phyloP scores from a whole-genome alignment of 108 stramenopile genomes.

The Seminavis robusta region DNA sequence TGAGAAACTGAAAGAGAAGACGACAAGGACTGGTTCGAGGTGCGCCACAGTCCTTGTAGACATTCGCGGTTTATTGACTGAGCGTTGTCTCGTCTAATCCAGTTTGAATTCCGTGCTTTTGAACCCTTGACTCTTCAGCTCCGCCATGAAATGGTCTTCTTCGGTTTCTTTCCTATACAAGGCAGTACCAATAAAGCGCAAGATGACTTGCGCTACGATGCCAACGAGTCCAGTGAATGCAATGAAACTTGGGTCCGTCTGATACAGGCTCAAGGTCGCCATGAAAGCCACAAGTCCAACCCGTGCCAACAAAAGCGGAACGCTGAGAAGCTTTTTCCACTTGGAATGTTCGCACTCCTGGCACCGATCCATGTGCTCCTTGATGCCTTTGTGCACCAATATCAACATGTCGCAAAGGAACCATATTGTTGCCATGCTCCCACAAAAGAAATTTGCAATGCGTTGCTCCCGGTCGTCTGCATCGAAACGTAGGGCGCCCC shows the following conservation, averaged over 20 bases:
- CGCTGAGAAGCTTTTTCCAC: neutral
- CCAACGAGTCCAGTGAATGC: constrained; percentile 16
- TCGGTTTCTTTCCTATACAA: constrained; percentile 12
- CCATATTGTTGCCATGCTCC: constrained; percentile 32
- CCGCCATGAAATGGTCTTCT: no score
- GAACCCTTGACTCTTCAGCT: no score
- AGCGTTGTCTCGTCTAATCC: no score
- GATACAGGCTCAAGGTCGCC: constrained; percentile 29
- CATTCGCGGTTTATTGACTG: no score
- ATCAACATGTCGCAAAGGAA: constrained; percentile 38
- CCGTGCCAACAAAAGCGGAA: constrained; percentile 12
- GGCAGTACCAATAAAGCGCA: constrained; percentile 8
- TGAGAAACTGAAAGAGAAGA: no score
- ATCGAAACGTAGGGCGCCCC: constrained; percentile 4
- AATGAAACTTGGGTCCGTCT: constrained; percentile 20
- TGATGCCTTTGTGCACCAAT: constrained; percentile 25
- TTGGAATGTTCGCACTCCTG: neutral
- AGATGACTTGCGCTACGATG: constrained; percentile 8
- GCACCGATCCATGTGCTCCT: constrained; percentile 9
- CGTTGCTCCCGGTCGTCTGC: constrained; percentile 26
- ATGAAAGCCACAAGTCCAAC: constrained; percentile 21
- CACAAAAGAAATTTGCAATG: constrained; percentile 39
- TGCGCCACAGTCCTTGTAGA: no score
- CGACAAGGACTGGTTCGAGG: no score
- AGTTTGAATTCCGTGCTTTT: no score